Evolutionary conservation across 2,329 filamentous ascomycete genomes (phyloP).

Genomic region (Trichoderma sp.): DNA sequence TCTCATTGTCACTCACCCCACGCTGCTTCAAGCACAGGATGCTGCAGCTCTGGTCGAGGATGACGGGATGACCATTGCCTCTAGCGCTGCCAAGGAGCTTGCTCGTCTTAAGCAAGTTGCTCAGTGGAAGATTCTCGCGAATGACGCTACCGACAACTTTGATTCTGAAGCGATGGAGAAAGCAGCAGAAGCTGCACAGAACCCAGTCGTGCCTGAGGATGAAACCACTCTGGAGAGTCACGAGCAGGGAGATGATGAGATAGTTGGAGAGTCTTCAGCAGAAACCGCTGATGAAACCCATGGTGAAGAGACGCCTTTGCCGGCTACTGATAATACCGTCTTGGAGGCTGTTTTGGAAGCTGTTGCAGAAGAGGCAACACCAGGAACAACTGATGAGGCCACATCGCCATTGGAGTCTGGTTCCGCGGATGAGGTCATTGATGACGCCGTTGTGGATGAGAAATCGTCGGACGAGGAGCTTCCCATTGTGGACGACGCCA

Average conservation of each 20-base stretch:
- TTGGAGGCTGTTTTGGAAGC: slow-evolving; percentile 18
- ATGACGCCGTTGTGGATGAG: neutral
- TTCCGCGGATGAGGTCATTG: slow-evolving; percentile 27
- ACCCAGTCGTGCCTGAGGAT: slow-evolving; percentile 25
- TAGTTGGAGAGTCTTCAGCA: slow-evolving; percentile 31
- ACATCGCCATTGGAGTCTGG: slow-evolving; percentile 8
- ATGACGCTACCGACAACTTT: slow-evolving; percentile 78
- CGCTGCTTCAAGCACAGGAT: slow-evolving; percentile 66
- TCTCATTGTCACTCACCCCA: slow-evolving; percentile 72
- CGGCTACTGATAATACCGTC: slow-evolving; percentile 13
- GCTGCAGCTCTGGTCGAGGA: slow-evolving; percentile 71
- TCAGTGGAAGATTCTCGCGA: slow-evolving; percentile 76
- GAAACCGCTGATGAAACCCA: slow-evolving; percentile 13
- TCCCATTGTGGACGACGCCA: neutral
- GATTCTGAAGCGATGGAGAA: slow-evolving; percentile 64
- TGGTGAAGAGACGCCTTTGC: slow-evolving; percentile 23
- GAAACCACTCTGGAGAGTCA: slow-evolving; percentile 26
- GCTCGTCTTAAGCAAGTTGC: slow-evolving; percentile 79
- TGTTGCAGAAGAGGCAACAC: slow-evolving; percentile 12
- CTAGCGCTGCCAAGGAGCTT: slow-evolving; percentile 77
- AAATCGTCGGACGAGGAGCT: neutral
- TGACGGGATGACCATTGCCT: slow-evolving; percentile 77
- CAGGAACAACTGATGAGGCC: neutral
- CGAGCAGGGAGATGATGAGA: slow-evolving; percentile 24
- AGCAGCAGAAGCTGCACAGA: slow-evolving; percentile 50